These are phyloP conservation scores for Taxawa tesnikishii DNA, from an alignment of 2,329 filamentous ascomycete genomes.

Conservation along the genomic window DNA sequence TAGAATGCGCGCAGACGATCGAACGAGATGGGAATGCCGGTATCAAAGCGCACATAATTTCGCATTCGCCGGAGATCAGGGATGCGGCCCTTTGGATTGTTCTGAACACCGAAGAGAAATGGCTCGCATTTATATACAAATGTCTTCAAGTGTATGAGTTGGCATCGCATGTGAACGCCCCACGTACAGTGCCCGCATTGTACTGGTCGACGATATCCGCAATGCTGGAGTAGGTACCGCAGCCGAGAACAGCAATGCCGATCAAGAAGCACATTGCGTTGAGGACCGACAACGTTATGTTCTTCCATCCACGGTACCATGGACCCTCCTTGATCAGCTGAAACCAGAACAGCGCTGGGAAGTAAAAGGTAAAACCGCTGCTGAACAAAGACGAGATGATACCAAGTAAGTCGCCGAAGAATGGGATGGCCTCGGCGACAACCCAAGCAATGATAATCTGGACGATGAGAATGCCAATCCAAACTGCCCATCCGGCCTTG, in stretches of 20 bases:
- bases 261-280: slow-evolving; percentile 30
- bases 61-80: too few relatives aligned
- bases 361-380: slow-evolving; percentile 46
- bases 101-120: too few relatives aligned
- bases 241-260: slow-evolving; percentile 18
- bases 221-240: slow-evolving; percentile 32
- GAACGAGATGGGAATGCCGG: too few relatives aligned
- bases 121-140: too few relatives aligned
- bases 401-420: slow-evolving; percentile 58
- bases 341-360: slow-evolving; percentile 25
- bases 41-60: too few relatives aligned
- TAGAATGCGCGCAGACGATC: too few relatives aligned
- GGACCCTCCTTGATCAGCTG: slow-evolving; percentile 34
- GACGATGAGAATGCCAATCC: slow-evolving; percentile 45
- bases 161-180: slow-evolving; percentile 27
- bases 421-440: slow-evolving; percentile 60
- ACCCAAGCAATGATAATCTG: slow-evolving; percentile 55
- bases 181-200: slow-evolving; percentile 21
- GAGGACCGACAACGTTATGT: slow-evolving; percentile 30
- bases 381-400: slow-evolving; percentile 53
- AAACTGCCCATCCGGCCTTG: slow-evolving; percentile 38
- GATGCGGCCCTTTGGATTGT: too few relatives aligned
- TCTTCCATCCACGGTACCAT: slow-evolving; percentile 33
- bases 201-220: slow-evolving; percentile 32
- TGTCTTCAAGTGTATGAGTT: slow-evolving; percentile 17